phyloP scores from a whole-genome alignment of 1,284 basidiomycete species.

The Moesziomyces parantarcticus region DNA sequence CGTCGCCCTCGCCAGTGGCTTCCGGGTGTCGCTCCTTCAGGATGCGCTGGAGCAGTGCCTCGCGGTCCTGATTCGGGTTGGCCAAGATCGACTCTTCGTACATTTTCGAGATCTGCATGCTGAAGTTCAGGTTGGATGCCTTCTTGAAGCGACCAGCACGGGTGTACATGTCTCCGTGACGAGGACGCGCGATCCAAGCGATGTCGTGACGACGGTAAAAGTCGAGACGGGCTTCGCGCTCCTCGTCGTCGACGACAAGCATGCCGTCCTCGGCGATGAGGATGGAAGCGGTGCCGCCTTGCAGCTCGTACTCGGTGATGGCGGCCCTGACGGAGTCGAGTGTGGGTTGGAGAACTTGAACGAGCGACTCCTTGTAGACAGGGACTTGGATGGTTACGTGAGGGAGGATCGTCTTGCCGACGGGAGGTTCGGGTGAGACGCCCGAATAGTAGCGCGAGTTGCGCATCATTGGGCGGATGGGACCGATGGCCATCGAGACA shows the following conservation, averaged over 20 bases:
- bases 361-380: constrained; percentile 76
- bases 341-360: constrained; percentile 74
- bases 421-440: constrained; percentile 72
- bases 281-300: constrained; percentile 81
- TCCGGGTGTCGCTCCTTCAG: constrained; percentile 67
- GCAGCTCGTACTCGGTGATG: constrained; percentile 84
- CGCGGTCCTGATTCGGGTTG: constrained; percentile 21
- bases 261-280: constrained; percentile 82
- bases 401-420: constrained; percentile 76
- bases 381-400: constrained; percentile 82
- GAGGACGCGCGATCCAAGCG: constrained; percentile 83
- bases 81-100: constrained; percentile 77
- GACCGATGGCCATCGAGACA: constrained; percentile 59
- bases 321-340: constrained; percentile 83
- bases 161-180: constrained; percentile 78
- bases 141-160: constrained; percentile 90
- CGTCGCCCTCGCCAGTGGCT: constrained; percentile 45
- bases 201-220: constrained; percentile 82
- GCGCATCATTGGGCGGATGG: constrained; percentile 75
- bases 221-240: constrained; percentile 75
- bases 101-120: constrained; percentile 77
- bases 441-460: constrained; percentile 69
- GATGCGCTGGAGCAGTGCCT: constrained; percentile 23
- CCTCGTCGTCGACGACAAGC: constrained; percentile 74
- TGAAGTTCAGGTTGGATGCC: constrained; percentile 89